Evolutionary conservation across 108 stramenopile genomes (phyloP), one percentile per base, ranked within the genome.

Genomic region (Cyclotella sp.): DNA sequence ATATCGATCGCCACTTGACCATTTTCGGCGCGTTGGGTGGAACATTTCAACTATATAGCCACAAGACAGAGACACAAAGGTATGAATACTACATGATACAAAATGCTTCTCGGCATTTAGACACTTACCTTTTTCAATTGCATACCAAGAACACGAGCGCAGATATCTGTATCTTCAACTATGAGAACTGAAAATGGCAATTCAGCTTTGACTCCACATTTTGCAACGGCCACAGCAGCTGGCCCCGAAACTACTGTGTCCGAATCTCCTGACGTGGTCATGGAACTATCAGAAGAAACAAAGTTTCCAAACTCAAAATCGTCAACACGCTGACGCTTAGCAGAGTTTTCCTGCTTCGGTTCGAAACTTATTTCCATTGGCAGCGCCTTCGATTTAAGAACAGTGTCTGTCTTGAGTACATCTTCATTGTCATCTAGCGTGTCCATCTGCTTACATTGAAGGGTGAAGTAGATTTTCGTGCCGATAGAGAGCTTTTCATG

Each of bases 151-250:
- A 87, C 40, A 21, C 67, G 76, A 39, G 85, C 85, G 63, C 87
- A 86, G 29, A 84, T 79, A 11, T 81, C 79, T 34, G 70, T 85
- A 74, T 88, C 87, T 43, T 88, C 87, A 14, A 87, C 87, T 34
- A 88, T 39, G 22, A 88, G 78, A 12, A 81, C 79, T 15, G 85
- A 84, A n/a, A 75, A 68, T 44, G 71, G 70, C 46, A 65, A 34
- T 19, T 28, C 39, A 15, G 79, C 75, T 26, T 76, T 75, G 54
- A 84, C 70, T 16, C 83, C 83, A 46, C 77, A 72, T 72, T 72
- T 65, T 14, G 78, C 78, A 13, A 78, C 70, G 9, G 70, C 77
- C 27, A 24, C 40, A 21, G 77, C 46, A 6, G 19, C 64, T 13
- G 78, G 63, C 42, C 27, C 46, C 0, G 11, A 24, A 16, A 40